Evolutionary conservation across 495 filamentous ascomycete species (phyloP).

Genomic region (Podospora sp.): DNA sequence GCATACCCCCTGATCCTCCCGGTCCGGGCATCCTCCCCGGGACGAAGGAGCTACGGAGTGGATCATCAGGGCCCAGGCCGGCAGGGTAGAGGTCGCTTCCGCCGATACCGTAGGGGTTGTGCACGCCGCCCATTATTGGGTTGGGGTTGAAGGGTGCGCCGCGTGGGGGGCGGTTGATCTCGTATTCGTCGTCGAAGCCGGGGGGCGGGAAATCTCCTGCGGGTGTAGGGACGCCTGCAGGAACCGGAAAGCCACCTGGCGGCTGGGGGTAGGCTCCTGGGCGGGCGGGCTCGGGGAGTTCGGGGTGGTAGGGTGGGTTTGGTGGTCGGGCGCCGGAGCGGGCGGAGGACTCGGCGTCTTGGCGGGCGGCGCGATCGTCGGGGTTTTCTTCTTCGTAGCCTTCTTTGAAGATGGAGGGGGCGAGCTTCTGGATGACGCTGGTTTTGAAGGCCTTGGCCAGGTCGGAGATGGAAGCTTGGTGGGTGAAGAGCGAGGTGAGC

Average conservation of each 20-base stretch:
- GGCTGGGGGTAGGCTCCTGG: constrained; percentile 62
- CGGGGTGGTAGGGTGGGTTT: constrained; percentile 36
- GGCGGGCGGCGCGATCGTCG: constrained; percentile 36
- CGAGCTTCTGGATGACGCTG: constrained; percentile 77
- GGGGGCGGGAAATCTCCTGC: constrained; percentile 81
- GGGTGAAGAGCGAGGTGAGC: constrained; percentile 74
- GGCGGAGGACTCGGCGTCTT: constrained; percentile 36
- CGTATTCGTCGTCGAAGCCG: constrained; percentile 91
- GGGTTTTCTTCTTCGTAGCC: constrained; percentile 71
- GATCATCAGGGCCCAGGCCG: constrained; percentile 83
- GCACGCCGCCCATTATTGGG: constrained; percentile 43
- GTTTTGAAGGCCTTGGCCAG: constrained; percentile 69
- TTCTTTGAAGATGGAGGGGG: constrained; percentile 72
- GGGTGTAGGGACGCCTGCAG: constrained; percentile 67
- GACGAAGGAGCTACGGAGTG: constrained; percentile 64
- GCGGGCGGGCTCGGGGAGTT: constrained; percentile 59
- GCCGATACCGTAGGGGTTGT: constrained; percentile 64
- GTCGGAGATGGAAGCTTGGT: constrained; percentile 64
- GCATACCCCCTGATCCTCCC: constrained; percentile 68
- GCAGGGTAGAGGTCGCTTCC: constrained; percentile 85
- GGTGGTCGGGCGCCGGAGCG: constrained; percentile 31
- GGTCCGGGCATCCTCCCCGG: constrained; percentile 45
- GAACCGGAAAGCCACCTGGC: constrained; percentile 59
- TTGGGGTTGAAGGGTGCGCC: constrained; percentile 32
- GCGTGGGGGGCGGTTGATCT: constrained; percentile 70